Percentiles rank a stretch among this genome's conserved stretches.
Evolutionary conservation across 1,284 basidiomycete species (phyloP).

Genomic region (Microbotryum intermedium): DNA sequence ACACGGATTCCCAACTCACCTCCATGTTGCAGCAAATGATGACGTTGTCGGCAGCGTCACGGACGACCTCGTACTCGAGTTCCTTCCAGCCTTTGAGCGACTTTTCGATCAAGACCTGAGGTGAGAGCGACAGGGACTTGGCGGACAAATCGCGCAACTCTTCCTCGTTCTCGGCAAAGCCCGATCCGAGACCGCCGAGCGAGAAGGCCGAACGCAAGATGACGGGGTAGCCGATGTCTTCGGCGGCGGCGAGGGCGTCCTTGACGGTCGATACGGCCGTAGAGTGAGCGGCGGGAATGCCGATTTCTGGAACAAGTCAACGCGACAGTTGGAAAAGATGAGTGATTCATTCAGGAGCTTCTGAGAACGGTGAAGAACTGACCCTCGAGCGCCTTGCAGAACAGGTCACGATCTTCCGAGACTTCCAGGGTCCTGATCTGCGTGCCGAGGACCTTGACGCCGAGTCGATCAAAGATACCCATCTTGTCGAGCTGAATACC

Average conservation of each 20-base stretch:
- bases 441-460: slow-evolving; percentile 90
- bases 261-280: slow-evolving; percentile 95
- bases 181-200: slow-evolving; percentile 86
- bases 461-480: slow-evolving; percentile 91
- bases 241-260: slow-evolving; percentile 83
- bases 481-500: slow-evolving; percentile 96
- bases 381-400: slow-evolving; percentile 95
- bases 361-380: slow-evolving; percentile 27
- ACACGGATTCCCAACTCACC: slow-evolving; percentile 47
- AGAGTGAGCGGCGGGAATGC: slow-evolving; percentile 93
- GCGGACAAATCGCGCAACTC: slow-evolving; percentile 79
- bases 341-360: neutral
- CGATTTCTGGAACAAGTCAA: slow-evolving; percentile 64
- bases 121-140: slow-evolving; percentile 93
- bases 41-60: slow-evolving; percentile 93
- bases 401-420: slow-evolving; percentile 93
- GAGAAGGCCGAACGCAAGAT: slow-evolving; percentile 96
- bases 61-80: slow-evolving; percentile 98
- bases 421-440: slow-evolving; percentile 91
- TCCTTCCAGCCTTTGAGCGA: slow-evolving; percentile 99
- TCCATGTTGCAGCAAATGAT: slow-evolving; percentile 99
- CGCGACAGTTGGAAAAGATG: slow-evolving; percentile 2
- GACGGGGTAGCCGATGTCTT: slow-evolving; percentile 88
- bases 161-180: slow-evolving; percentile 82
- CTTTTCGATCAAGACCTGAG: slow-evolving; percentile 95